Percentiles rank a stretch among this genome's conserved stretches.
phyloP scores from a whole-genome alignment of 2,329 filamentous ascomycete genomes.

The Hymenoscyphus fructigenus region DNA sequence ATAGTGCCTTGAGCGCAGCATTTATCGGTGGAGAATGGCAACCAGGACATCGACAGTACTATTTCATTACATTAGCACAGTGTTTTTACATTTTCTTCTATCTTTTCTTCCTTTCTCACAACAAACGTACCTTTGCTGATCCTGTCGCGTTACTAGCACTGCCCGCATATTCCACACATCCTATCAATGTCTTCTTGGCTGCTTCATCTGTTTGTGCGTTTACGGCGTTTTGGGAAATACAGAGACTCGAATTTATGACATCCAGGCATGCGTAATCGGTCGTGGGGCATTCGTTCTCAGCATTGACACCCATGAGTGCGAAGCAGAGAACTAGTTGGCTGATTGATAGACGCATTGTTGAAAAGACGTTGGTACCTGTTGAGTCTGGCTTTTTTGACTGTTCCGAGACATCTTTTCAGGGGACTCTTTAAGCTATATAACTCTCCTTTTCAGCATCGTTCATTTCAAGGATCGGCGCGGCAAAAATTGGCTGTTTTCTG shows the following conservation, averaged over 20 bases:
- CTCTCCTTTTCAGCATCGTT: background rate
- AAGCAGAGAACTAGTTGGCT: constrained; percentile 9
- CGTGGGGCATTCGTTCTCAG: constrained; percentile 11
- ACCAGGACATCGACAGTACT: constrained; percentile 20
- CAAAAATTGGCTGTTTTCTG: background rate
- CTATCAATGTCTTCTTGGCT: constrained; percentile 9
- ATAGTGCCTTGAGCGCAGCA: constrained; percentile 13
- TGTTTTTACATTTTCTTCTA: background rate
- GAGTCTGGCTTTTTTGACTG: background rate
- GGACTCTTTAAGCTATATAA: background rate
- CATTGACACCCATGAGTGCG: constrained; percentile 6
- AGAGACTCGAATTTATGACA: constrained; percentile 19
- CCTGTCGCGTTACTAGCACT: constrained; percentile 17
- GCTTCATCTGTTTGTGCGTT: constrained; percentile 11
- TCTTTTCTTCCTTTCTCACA: background rate
- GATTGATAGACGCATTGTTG: constrained; percentile 11
- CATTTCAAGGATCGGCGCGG: background rate
- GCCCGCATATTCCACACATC: constrained; percentile 16
- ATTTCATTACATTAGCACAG: constrained; percentile 5
- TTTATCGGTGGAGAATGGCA: constrained; percentile 22
- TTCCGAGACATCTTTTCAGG: background rate
- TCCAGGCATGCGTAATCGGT: constrained; percentile 16
- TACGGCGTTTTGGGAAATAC: constrained; percentile 17
- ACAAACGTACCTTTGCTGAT: constrained; percentile 16
- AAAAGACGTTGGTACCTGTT: background rate